Evolutionary conservation across 192 early-diverging fungal species (phyloP), one percentile per base, ranked within the genome.

Genomic region (Haplosporangium gracile): DNA sequence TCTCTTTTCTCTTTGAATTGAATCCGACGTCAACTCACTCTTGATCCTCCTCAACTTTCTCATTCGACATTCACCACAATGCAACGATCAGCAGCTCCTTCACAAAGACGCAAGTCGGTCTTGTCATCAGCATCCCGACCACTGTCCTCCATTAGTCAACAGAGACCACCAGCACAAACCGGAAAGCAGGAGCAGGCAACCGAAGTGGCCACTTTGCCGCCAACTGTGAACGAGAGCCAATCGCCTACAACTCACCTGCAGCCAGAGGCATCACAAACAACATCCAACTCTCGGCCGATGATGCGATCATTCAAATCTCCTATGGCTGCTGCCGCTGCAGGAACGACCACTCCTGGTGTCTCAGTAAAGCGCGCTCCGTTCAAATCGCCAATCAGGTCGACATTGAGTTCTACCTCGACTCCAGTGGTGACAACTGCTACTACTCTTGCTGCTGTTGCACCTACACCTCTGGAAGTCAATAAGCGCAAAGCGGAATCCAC

Each of bases 31-130:
- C 60, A 32, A 10, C 70, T 74, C 71, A 24, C 16, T 32, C 42
- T 8, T 51, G 26, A 38, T 73, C 45, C 43, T 51, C 18, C 20
- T 49, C 47, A 39, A 32, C 70, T 42, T 74, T 47, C 42, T 26
- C 45, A 22, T 47, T 49, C 72, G 70, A 32, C 60, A 40, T 70
- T 42, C 69, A 42, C 49, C 26, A 38, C 34, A 32, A 82, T 82
- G 81, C 81, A 82, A 32, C 68, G 75, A 60, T 26, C 36, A n/a
- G 75, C 70, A 26, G 81, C 81, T 16, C 81, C 81, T 0, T 82
- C 81, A 4, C 75, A 76, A 34, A 69, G 65, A 45, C 72, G 79
- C n/a, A 74, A 69, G 63, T 29, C 32, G 11, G 32, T 18, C 40
- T 55, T 55, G 45, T 51, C 51, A 24, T 16, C 60, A 26, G 7